These are phyloP conservation scores for Chloranthus sessilifolius DNA, from an alignment of 164 flowering plant genomes.

Conservation along the genomic window DNA sequence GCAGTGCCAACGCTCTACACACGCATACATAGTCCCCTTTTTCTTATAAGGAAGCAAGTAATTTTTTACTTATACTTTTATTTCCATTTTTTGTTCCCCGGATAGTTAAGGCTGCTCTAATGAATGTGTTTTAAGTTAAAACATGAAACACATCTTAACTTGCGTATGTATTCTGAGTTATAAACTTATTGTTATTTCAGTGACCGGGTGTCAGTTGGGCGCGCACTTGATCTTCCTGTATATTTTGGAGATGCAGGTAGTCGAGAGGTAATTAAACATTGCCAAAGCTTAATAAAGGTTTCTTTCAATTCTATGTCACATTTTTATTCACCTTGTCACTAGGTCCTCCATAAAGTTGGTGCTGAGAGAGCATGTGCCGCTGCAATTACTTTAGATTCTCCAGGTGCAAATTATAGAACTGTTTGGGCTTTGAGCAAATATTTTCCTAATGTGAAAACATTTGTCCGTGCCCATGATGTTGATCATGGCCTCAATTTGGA, in stretches of 20 bases:
- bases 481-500: slow-evolving; percentile 98
- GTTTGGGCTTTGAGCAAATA: slow-evolving; percentile 99
- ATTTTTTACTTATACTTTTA: too few relatives aligned
- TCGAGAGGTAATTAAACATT: slow-evolving; percentile 61
- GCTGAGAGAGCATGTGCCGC: slow-evolving; percentile 99
- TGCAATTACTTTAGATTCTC: slow-evolving; percentile 87
- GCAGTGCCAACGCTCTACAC: too few relatives aligned
- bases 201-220: slow-evolving; percentile 93
- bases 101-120: too few relatives aligned
- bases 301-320: slow-evolving; percentile 10
- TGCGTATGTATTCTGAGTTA: too few relatives aligned
- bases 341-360: slow-evolving; percentile 98
- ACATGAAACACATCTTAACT: too few relatives aligned
- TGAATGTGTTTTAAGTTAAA: too few relatives aligned
- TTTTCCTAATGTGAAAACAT: slow-evolving; percentile 95
- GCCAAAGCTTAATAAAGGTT: not conserved
- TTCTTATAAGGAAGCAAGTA: too few relatives aligned
- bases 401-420: slow-evolving; percentile 99
- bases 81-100: too few relatives aligned
- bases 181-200: slow-evolving; percentile 40
- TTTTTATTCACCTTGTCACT: slow-evolving; percentile 6
- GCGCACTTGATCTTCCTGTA: slow-evolving; percentile 97
- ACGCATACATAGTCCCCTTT: too few relatives aligned
- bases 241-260: slow-evolving; percentile 99
- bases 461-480: slow-evolving; percentile 99